phyloP scores from a whole-genome alignment of 768 basidiomycete species.

The Thelephora aurantiotincta region DNA sequence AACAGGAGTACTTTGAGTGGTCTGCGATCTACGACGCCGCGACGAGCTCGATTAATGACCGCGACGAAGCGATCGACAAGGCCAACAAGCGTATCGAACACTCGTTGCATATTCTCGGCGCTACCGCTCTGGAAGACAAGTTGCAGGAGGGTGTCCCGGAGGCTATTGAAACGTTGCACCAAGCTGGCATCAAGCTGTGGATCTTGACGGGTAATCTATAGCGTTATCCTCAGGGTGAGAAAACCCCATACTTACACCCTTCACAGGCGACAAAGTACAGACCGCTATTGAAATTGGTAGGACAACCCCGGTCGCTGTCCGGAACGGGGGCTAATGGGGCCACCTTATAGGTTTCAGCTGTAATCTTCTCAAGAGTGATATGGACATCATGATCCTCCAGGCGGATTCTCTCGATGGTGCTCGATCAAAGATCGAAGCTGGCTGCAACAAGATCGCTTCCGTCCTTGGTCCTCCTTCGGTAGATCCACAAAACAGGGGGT shows the following conservation, averaged over 20 bases:
- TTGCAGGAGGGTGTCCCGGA: constrained; percentile 95
- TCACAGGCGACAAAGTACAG: constrained; percentile 83
- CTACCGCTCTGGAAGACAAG: constrained; percentile 95
- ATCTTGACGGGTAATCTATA: constrained; percentile 65
- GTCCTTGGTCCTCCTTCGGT: constrained; percentile 61
- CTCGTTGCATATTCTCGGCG: constrained; percentile 73
- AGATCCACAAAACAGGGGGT: constrained; percentile 49
- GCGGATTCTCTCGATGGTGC: constrained; percentile 66
- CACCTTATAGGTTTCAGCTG: constrained; percentile 60
- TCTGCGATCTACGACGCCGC: constrained; percentile 70
- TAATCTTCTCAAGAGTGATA: constrained; percentile 84
- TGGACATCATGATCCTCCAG: constrained; percentile 96
- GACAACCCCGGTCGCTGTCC: not conserved
- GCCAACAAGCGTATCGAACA: constrained; percentile 77
- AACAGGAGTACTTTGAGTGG: constrained; percentile 83
- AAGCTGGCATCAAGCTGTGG: constrained; percentile 96
- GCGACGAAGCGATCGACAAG: constrained; percentile 88
- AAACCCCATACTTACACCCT: not conserved
- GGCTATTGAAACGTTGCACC: constrained; percentile 82
- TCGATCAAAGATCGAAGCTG: constrained; percentile 79
- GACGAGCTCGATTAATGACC: constrained; percentile 54
- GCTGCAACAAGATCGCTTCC: constrained; percentile 88
- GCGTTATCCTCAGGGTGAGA: no score
- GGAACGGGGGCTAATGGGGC: no score
- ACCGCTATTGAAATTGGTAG: constrained; percentile 92